Conservation (phyloP, 129 eudicot genomes). For the Arctium lappa region DNA sequence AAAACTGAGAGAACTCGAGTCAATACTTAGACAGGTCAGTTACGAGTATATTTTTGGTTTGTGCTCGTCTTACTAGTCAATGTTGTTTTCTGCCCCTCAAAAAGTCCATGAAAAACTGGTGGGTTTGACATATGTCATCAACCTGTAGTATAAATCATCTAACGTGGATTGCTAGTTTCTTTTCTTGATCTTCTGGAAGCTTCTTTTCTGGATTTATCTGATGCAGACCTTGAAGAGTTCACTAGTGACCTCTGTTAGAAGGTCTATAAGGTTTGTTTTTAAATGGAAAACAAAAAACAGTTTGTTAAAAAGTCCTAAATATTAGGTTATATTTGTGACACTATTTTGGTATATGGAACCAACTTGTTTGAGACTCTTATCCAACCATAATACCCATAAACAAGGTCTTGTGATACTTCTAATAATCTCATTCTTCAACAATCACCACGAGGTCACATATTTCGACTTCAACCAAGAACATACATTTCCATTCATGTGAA, state of each 20-base stretch:
- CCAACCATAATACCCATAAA: not conserved
- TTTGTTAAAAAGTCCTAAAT: not conserved
- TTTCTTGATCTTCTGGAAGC: not conserved
- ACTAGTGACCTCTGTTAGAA: not conserved
- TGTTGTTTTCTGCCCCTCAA: not conserved
- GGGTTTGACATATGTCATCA: not conserved
- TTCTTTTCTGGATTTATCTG: not conserved
- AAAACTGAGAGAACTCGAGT: constrained; percentile 57
- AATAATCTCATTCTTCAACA: not conserved
- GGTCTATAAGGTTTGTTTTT: not conserved
- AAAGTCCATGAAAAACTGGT: not conserved
- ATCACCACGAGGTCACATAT: not conserved
- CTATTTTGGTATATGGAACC: not conserved
- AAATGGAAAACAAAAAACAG: not conserved
- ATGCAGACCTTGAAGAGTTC: not conserved
- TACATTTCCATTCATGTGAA: not conserved
- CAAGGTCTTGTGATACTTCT: not conserved
- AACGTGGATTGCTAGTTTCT: not conserved
- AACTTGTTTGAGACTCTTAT: not conserved
- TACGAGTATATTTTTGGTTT: not conserved
- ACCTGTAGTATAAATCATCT: not conserved
- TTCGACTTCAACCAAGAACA: not conserved
- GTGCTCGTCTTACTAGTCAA: not conserved
- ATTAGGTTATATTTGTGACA: not conserved
- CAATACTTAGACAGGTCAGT: constrained; percentile 56